These are phyloP conservation scores for Jackrogersella multiformis DNA, from an alignment of 495 filamentous ascomycete species.

Conservation along the genomic window DNA sequence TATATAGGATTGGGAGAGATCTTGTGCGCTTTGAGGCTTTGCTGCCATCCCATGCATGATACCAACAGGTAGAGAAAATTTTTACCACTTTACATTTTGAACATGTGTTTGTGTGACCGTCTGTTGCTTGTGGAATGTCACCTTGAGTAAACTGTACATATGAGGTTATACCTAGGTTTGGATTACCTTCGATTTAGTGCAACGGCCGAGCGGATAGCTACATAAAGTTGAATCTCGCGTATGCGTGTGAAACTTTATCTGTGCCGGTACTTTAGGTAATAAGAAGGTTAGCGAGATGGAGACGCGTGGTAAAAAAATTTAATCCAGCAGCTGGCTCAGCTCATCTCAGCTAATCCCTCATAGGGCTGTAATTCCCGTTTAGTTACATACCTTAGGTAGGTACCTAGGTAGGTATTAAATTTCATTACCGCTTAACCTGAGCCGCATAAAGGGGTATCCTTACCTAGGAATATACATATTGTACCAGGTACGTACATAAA, in stretches of 20 bases:
- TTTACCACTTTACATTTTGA: constrained; percentile 20
- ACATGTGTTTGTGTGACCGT: background rate
- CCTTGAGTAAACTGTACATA: background rate
- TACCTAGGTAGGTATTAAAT: too few species aligned
- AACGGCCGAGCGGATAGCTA: background rate
- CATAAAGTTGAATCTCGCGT: background rate
- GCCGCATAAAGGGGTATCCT: constrained; percentile 2
- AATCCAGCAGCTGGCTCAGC: constrained; percentile 5
- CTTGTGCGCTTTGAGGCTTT: constrained; percentile 29
- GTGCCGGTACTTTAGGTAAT: too few species aligned
- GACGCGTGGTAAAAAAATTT: too few species aligned
- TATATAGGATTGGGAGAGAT: constrained; percentile 37
- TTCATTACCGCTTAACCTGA: background rate
- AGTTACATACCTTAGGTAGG: too few species aligned
- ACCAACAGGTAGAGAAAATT: constrained; percentile 38
- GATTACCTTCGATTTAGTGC: background rate
- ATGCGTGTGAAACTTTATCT: background rate
- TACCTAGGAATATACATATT: too few species aligned
- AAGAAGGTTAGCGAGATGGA: too few species aligned
- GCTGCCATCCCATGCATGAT: constrained; percentile 35
- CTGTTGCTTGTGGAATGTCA: too few species aligned
- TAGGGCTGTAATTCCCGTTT: constrained; percentile 1
- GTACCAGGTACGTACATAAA: background rate
- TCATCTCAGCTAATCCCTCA: background rate
- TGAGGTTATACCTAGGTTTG: constrained; percentile 6